Evolutionary conservation across 495 filamentous ascomycete genomes (phyloP).

Genomic region (Hypoxylon perforatum): DNA sequence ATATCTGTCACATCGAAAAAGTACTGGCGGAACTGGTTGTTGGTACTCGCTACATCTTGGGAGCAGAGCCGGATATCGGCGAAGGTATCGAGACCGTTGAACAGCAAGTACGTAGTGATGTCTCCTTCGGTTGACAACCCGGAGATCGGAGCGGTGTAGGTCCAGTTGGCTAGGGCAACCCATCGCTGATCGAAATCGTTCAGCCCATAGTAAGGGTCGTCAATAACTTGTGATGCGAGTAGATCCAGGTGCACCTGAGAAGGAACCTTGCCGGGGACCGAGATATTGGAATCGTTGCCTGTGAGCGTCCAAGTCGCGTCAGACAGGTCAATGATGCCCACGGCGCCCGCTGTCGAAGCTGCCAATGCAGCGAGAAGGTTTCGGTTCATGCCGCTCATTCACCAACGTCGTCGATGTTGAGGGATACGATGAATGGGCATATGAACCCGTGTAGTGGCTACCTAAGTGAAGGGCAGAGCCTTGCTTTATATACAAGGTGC

Average conservation of each 20-base stretch:
- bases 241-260: slow-evolving; percentile 74
- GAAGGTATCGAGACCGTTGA: slow-evolving; percentile 76
- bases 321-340: slow-evolving; percentile 62
- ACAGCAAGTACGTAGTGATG: slow-evolving; percentile 63
- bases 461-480: no score
- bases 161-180: slow-evolving; percentile 71
- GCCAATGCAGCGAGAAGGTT: slow-evolving; percentile 8
- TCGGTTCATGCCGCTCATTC: slow-evolving; percentile 14
- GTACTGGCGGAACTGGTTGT: slow-evolving; percentile 80
- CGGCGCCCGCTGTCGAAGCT: slow-evolving; percentile 15
- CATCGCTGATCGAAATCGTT: slow-evolving; percentile 73
- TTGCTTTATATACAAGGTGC: no score
- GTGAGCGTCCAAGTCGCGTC: slow-evolving; percentile 66
- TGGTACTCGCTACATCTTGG: slow-evolving; percentile 68
- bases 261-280: slow-evolving; percentile 68
- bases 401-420: slow-evolving; percentile 2
- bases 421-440: no score
- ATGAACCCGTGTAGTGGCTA: no score
- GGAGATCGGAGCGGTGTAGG: slow-evolving; percentile 64
- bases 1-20: slow-evolving; percentile 71
- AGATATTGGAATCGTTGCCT: slow-evolving; percentile 62
- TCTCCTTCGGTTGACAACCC: slow-evolving; percentile 54
- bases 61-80: slow-evolving; percentile 70
- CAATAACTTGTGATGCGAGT: slow-evolving; percentile 62
- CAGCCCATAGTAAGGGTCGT: slow-evolving; percentile 67